Evolutionary conservation across 2,329 filamentous ascomycete species (phyloP).

Genomic region (Cladophialophora carrionii): DNA sequence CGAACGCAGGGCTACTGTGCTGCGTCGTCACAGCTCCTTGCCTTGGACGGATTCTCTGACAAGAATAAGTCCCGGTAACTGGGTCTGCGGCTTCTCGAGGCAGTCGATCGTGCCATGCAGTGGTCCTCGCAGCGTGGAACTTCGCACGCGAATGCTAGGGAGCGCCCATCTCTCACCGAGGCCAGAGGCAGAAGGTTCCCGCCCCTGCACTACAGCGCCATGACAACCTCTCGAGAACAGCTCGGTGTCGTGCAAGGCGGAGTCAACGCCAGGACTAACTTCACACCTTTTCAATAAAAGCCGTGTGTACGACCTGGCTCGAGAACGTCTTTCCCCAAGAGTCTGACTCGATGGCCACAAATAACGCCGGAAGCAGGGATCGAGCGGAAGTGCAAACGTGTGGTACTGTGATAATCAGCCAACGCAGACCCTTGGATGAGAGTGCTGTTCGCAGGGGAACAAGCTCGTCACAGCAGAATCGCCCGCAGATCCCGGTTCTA

Average conservation of each 20-base stretch:
- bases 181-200: constrained; percentile 45
- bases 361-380: constrained; percentile 48
- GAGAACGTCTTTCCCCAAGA: constrained; percentile 11
- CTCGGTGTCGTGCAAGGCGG: constrained; percentile 46
- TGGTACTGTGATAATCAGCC: constrained; percentile 50
- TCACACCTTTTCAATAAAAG: constrained; percentile 49
- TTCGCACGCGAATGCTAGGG: constrained; percentile 46
- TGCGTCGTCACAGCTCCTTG: constrained; percentile 41
- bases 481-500: constrained; percentile 19
- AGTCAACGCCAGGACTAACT: constrained; percentile 46
- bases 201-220: constrained; percentile 48
- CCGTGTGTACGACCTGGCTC: constrained; percentile 43
- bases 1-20: constrained; percentile 41
- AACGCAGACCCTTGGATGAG: constrained; percentile 53
- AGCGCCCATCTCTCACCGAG: constrained; percentile 47
- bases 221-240: constrained; percentile 50
- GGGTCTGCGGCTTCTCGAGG: constrained; percentile 42
- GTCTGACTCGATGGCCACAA: constrained; percentile 43
- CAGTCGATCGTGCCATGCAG: constrained; percentile 46
- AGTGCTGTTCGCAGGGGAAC: constrained; percentile 48
- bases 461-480: constrained; percentile 36
- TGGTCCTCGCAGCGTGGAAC: constrained; percentile 46
- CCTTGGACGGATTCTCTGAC: constrained; percentile 28
- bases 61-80: constrained; percentile 38
- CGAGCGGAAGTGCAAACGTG: constrained; percentile 48